Evolutionary conservation across 2,329 filamentous ascomycete species (phyloP), one percentile per base, ranked within the genome.

Genomic region (Scedosporium apiospermum): DNA sequence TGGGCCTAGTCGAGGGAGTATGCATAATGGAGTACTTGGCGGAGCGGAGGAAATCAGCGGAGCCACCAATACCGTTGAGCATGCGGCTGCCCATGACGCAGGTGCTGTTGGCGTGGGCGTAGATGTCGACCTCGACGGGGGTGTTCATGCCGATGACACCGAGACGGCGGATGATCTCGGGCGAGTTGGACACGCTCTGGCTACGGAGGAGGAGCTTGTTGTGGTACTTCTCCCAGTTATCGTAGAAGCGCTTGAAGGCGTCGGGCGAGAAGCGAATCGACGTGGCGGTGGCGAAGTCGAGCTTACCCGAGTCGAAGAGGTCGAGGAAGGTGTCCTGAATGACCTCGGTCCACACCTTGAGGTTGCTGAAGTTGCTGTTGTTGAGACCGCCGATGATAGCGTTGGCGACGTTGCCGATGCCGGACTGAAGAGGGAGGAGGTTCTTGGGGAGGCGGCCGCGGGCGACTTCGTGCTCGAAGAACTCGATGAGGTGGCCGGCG

Each of bases 71-170:
- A 10, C 90, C 90, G 78, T 93, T 93, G 65, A 95, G 82, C 89
- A 93, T 95, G 63, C 92, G 87, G 65, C 83, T 88, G 66, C 92
- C 91, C 86, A 95, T 91, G 23, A 96, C 91, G 71, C 89, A 93
- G 62, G 91, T 96, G 65, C 83, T 88, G 84, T 96, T 96, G 69
- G 92, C 92, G 77, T 96, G 91, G 2, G 91, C 92, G 77, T 96
- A 96, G 70, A 96, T 96, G 76, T 96, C 92, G 16, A 96, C 91
- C 77, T 96, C 92, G 57, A 96, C 90, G 23, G 91, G 91, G 0
- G 91, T 96, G 82, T 96, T 96, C 91, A 96, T 96, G 73, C 90
- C 91, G 69, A 96, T 96, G 67, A 92, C 87, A 65, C 91, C 91
- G 1, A 96, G 80, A 27, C 91, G 85, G 62, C 90, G 86, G 78